Conservation (phyloP, 78 protist species). For the Carpediemonas membranifera region DNA sequence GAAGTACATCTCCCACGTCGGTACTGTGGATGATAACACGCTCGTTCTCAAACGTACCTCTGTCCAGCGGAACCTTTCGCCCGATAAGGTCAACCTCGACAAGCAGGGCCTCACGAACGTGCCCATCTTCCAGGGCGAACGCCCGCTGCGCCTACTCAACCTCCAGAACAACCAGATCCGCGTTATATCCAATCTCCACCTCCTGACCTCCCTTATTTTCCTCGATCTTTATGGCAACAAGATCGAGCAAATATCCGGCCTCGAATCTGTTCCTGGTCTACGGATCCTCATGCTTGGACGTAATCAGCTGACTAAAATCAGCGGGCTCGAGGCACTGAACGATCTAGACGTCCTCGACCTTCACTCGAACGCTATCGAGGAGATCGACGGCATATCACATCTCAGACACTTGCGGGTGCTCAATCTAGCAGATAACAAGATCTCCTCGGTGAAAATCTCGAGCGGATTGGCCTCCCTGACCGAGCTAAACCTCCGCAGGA, state of each 20-base stretch:
- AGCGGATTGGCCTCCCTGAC: slow-evolving; percentile 18
- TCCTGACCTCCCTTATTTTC: slow-evolving; percentile 36
- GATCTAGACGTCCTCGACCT: slow-evolving; percentile 49
- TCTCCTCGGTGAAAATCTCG: neutral
- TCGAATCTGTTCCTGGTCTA: slow-evolving; percentile 23
- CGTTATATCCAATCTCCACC: slow-evolving; percentile 12
- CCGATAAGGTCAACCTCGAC: too few relatives aligned
- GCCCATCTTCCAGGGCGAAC: slow-evolving; percentile 28
- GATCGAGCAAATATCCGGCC: neutral
- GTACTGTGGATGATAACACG: too few relatives aligned
- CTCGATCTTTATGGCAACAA: slow-evolving; percentile 40
- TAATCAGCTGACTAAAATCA: slow-evolving; percentile 5
- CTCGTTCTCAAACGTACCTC: too few relatives aligned
- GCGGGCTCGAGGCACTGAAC: slow-evolving; percentile 9
- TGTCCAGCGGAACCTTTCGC: too few relatives aligned
- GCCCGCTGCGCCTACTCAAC: slow-evolving; percentile 29
- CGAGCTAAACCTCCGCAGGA: slow-evolving; percentile 45
- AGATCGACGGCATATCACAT: neutral
- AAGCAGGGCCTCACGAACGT: neutral
- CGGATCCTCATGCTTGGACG: slow-evolving; percentile 49
- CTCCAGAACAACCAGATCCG: slow-evolving; percentile 26
- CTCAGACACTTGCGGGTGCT: slow-evolving; percentile 30
- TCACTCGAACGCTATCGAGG: slow-evolving; percentile 4
- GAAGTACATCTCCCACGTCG: too few relatives aligned
- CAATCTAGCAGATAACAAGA: slow-evolving; percentile 24